Evolutionary conservation across 257 asterid genomes (phyloP), one percentile per base, ranked within the genome.

Genomic region (Striga asiatica): DNA sequence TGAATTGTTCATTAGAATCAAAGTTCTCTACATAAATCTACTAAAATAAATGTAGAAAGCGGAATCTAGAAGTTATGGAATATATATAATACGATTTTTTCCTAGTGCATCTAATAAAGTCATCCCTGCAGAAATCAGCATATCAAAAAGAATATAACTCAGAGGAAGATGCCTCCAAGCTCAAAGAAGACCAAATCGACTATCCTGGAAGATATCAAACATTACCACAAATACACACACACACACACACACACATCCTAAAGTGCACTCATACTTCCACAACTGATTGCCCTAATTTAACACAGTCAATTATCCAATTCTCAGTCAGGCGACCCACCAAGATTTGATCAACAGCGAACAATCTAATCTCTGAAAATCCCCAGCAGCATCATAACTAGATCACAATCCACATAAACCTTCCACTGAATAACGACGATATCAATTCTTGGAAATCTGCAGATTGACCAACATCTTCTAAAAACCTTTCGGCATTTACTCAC

Each of bases 391-490:
- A 37, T 49, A 20, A 21, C 1, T 16, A 9, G 57, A 57, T 23
- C 13, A 21, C 50, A 47, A 48, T n/a, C 18, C 34, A 47, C 17
- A 37, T 21, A 32, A 17, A 17, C 9, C 47, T 22, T 32, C 35
- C 38, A 34, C 38, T 24, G 28, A 48, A 16, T 19, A 23, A 50
- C 7, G 48, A 58, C 42, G 18, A 47, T 27, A 50, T 49, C 49
- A 41, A 31, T 31, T 37, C 37, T 52, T 13, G 45, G 19, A 50
- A 10, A 0, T 5, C 61, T 58, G 47, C 61, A 54, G 61, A 65
- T 54, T 18, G 11, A 32, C 2, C 51, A 47, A 49, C 53, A 34
- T 37, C 28, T 17, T 6, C 57, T 52, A 6, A 23, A 62, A 53
- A 53, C 41, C 58, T 39, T 55, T 22, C 65, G 23, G 17, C 31